A percentile compares a stretch with the other conserved stretches of the same genome.
Evolutionary conservation across 768 basidiomycete genomes (phyloP).

Genomic region (Boletus edulis): DNA sequence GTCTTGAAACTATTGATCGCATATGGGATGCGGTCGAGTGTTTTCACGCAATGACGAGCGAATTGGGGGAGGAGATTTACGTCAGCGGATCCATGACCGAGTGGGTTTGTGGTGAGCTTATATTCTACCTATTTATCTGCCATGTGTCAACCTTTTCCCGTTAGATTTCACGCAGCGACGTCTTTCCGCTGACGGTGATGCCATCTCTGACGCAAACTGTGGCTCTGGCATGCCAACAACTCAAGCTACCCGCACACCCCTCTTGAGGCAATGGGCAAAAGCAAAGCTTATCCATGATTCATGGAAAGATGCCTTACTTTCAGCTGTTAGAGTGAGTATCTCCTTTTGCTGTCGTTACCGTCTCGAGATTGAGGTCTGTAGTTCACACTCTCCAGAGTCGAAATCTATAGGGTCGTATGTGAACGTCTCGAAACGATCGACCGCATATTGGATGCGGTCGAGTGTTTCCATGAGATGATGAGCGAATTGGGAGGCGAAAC

Average conservation of each 20-base stretch:
- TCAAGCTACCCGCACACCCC: accelerated
- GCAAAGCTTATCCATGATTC: background rate
- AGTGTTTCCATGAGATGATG: background rate
- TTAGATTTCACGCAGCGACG: too few relatives aligned
- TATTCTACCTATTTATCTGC: too few relatives aligned
- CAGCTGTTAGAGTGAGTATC: background rate
- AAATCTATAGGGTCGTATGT: background rate
- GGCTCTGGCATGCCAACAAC: too few relatives aligned
- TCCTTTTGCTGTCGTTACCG: background rate
- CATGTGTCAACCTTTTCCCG: too few relatives aligned
- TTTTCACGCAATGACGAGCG: too few relatives aligned
- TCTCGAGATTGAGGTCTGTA: background rate
- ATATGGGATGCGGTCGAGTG: too few relatives aligned
- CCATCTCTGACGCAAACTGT: too few relatives aligned
- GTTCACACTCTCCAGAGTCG: background rate
- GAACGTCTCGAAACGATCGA: background rate
- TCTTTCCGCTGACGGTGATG: too few relatives aligned
- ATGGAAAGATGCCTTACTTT: background rate
- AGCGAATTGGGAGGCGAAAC: background rate
- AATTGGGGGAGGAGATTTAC: too few relatives aligned
- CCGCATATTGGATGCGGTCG: background rate
- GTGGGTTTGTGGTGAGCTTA: too few relatives aligned
- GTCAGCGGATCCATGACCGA: too few relatives aligned
- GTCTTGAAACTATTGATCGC: too few relatives aligned
- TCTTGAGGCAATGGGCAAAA: background rate